These are phyloP conservation scores for Ogataea paraovalis DNA, from an alignment of 805 yeast genomes.

Conservation along the genomic window DNA sequence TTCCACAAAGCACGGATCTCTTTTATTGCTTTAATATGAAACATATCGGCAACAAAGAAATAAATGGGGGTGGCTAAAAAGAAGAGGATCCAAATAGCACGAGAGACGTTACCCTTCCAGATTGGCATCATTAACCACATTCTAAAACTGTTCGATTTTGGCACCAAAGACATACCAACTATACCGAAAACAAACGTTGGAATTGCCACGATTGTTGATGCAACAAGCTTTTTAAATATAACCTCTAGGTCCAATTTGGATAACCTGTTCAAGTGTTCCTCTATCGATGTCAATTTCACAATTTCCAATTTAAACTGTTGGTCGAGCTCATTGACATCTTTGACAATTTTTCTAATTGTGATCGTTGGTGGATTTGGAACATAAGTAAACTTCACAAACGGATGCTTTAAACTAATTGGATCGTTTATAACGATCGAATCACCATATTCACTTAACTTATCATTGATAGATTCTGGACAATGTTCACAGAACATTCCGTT, in stretches of 20 bases:
- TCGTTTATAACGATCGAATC: conserved; percentile 53
- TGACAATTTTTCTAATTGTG: conserved; percentile 53
- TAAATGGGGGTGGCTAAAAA: conserved; percentile 68
- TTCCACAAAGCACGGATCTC: conserved; percentile 59
- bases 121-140: conserved; percentile 57
- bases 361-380: conserved; percentile 51
- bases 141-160: conserved; percentile 38
- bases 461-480: conserved; percentile 58
- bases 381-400: conserved; percentile 61
- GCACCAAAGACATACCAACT: conserved; percentile 62
- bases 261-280: conserved; percentile 54
- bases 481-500: conserved; percentile 68
- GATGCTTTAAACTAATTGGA: conserved; percentile 50
- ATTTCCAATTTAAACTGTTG: conserved; percentile 48
- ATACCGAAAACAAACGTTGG: conserved; percentile 66
- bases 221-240: conserved; percentile 42
- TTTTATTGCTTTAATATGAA: conserved; percentile 61
- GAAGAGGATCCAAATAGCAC: conserved; percentile 64
- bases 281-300: conserved; percentile 53
- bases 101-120: conserved; percentile 57
- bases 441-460: conserved; percentile 49
- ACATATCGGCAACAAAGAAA: conserved; percentile 69
- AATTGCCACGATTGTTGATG: conserved; percentile 53
- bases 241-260: conserved; percentile 45
- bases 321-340: conserved; percentile 42